Conservation (phyloP, 441 rosid species). For the Euphorbia celastroides region DNA sequence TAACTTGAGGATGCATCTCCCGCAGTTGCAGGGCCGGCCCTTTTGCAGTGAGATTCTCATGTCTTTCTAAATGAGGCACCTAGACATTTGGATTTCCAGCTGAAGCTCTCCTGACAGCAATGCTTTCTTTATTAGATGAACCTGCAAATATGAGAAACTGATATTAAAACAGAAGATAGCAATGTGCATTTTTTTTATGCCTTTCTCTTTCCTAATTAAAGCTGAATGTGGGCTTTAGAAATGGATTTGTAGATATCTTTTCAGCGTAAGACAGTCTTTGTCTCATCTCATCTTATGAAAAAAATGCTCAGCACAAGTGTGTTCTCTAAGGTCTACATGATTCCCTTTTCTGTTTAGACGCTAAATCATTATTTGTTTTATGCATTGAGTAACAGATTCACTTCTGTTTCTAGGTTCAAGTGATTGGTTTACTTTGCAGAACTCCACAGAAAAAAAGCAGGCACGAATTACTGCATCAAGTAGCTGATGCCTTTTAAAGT, state of each 20-base stretch:
- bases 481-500: slow-evolving; percentile 79
- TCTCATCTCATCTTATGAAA: slow-evolving; percentile 77
- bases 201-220: slow-evolving; percentile 3
- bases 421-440: slow-evolving; percentile 93
- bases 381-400: not conserved
- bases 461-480: slow-evolving; percentile 82
- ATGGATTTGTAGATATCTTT: slow-evolving; percentile 20
- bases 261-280: slow-evolving; percentile 73
- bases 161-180: slow-evolving; percentile 3
- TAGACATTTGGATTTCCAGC: slow-evolving; percentile 27
- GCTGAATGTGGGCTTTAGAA: slow-evolving; percentile 1
- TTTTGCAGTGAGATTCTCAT: slow-evolving; percentile 24
- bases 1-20: slow-evolving; percentile 17
- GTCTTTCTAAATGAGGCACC: slow-evolving; percentile 25
- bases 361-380: not conserved
- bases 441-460: slow-evolving; percentile 88
- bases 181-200: not conserved
- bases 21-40: slow-evolving; percentile 19
- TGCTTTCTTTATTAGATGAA: slow-evolving; percentile 22
- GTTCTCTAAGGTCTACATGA: not conserved
- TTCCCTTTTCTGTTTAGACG: slow-evolving; percentile 7
- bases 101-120: slow-evolving; percentile 23
- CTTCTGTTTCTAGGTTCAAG: slow-evolving; percentile 59
- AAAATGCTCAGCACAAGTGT: slow-evolving; percentile 76
- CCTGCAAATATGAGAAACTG: slow-evolving; percentile 24